Percentiles rank a stretch among this genome's conserved stretches.
Evolutionary conservation across 2,329 filamentous ascomycete genomes (phyloP).

Genomic region (Xylaria sp.): DNA sequence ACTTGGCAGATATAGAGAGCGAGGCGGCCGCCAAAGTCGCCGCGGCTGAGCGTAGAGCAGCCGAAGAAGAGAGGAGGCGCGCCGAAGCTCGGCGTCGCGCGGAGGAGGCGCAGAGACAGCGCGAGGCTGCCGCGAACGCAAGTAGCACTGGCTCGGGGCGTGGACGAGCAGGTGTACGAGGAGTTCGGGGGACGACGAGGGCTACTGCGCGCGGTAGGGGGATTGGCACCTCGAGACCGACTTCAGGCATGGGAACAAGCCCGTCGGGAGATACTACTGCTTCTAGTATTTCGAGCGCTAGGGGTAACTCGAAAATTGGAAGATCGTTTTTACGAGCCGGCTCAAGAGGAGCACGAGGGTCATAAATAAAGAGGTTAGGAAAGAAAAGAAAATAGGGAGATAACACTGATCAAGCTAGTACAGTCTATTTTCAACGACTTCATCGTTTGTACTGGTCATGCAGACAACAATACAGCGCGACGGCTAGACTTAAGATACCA

Average conservation of each 20-base stretch:
- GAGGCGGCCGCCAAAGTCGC: slow-evolving; percentile 80
- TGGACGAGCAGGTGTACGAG: slow-evolving; percentile 32
- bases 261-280: slow-evolving; percentile 45
- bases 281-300: slow-evolving; percentile 48
- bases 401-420: slow-evolving; percentile 2
- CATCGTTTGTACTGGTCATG: slow-evolving; percentile 6
- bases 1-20: slow-evolving; percentile 86
- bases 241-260: slow-evolving; percentile 52
- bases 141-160: slow-evolving; percentile 24
- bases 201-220: slow-evolving; percentile 32
- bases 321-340: slow-evolving; percentile 62
- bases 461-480: slow-evolving; percentile 9
- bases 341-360: slow-evolving; percentile 63
- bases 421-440: slow-evolving; percentile 25
- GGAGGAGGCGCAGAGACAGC: slow-evolving; percentile 67
- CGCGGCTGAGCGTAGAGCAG: slow-evolving; percentile 79
- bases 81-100: slow-evolving; percentile 76
- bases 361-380: slow-evolving; percentile 7
- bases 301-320: slow-evolving; percentile 57
- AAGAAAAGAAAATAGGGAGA: neutral
- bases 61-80: slow-evolving; percentile 81
- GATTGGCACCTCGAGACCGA: slow-evolving; percentile 36
- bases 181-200: slow-evolving; percentile 34
- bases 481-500: slow-evolving; percentile 14
- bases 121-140: slow-evolving; percentile 50